These are phyloP conservation scores for Curvularia lunata DNA, from an alignment of 2,329 filamentous ascomycete genomes.

Conservation along the genomic window DNA sequence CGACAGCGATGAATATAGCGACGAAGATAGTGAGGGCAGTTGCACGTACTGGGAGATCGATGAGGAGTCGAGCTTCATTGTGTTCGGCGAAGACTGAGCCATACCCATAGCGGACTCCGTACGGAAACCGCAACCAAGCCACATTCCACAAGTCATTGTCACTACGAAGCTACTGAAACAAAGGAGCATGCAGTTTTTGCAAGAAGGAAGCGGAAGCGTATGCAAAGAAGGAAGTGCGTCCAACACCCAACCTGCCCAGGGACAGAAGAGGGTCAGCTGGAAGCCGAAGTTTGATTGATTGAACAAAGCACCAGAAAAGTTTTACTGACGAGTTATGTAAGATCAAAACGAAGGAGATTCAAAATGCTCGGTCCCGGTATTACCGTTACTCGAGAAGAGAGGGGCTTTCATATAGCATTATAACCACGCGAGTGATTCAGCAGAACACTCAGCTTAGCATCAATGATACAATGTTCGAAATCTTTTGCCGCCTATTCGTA, in stretches of 20 bases:
- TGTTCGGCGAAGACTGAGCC: constrained; percentile 32
- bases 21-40: constrained; percentile 21
- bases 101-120: neutral
- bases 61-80: constrained; percentile 30
- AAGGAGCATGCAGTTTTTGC: neutral
- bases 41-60: constrained; percentile 25
- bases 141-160: neutral
- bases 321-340: neutral
- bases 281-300: neutral
- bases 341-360: neutral
- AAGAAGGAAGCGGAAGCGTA: neutral
- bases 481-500: neutral
- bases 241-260: neutral
- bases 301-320: neutral
- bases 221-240: neutral
- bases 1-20: constrained; percentile 15
- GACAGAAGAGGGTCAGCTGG: neutral
- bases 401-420: neutral
- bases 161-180: neutral
- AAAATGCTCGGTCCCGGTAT: neutral
- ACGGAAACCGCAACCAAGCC: neutral
- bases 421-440: neutral
- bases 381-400: neutral
- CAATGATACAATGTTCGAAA: constrained; percentile 43
- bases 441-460: neutral